These are phyloP conservation scores for Astraeus odoratus DNA, from an alignment of 768 basidiomycete genomes.

Conservation along the genomic window DNA sequence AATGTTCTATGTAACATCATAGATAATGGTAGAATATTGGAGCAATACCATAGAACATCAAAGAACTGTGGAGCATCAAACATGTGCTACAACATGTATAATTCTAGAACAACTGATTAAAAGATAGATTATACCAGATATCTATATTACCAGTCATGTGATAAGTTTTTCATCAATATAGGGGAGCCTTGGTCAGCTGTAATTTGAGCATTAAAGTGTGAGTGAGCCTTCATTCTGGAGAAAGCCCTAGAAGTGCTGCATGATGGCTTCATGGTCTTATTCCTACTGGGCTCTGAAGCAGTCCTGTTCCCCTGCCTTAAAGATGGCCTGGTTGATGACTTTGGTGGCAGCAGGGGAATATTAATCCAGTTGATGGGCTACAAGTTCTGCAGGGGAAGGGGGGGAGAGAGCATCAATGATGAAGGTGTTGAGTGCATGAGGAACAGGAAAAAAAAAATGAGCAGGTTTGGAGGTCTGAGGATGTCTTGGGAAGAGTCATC, in stretches of 20 bases:
- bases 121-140: too few species aligned
- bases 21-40: too few species aligned
- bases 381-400: not conserved
- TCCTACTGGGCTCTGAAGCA: not conserved
- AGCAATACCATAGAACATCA: too few species aligned
- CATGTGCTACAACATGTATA: too few species aligned
- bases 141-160: too few species aligned
- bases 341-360: not conserved
- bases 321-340: not conserved
- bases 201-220: not conserved
- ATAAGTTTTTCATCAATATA: too few species aligned
- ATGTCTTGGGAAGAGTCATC: conserved; percentile 12
- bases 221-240: not conserved
- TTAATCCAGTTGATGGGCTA: conserved; percentile 5
- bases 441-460: conserved; percentile 10
- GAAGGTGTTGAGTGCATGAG: conserved; percentile 3
- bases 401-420: not conserved
- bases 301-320: not conserved
- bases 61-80: too few species aligned
- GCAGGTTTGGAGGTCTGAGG: not conserved
- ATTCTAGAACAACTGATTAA: too few species aligned
- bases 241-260: not conserved
- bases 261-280: not conserved
- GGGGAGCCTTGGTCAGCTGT: not conserved
- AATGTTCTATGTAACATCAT: too few species aligned